Evolutionary conservation across 192 early-diverging fungal genomes (phyloP), one percentile per base, ranked within the genome.

Genomic region (Dimargaris verticillata): DNA sequence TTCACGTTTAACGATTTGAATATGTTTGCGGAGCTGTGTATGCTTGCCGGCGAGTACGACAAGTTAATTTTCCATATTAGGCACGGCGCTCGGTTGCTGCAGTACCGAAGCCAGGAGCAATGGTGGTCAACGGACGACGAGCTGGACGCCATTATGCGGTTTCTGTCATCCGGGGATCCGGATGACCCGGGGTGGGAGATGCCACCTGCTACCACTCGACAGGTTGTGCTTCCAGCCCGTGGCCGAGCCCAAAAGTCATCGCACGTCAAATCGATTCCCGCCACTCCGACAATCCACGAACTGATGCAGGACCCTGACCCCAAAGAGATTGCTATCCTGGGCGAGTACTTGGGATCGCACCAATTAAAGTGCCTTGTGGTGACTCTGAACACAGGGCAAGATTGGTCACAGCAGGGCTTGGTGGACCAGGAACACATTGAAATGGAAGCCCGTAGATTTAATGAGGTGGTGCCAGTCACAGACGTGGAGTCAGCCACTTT

Each of bases 11-110:
- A 68, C 25, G 93, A 94, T 57, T 64, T 99, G 28, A 86, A 91
- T 67, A 88, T 89, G 73, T 67, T 93, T 51, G 81, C 83, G 42
- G 92, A 95, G 62, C 68, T 97, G 14, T 92, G 91, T 58, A 77
- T 95, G 18, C 77, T 88, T 61, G 68, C 76, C 28, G 77, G 78
- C 44, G 87, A 93, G 59, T 92, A 88, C 64, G 83, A 86, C 48
- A 75, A 77, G 48, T 80, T 83, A 5, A 66, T 92, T 0, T 67
- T 71, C 18, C 77, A 81, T 28, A 81, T 95, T 60, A 86, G 89
- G 60, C 74, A 67, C 3, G 88, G 85, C 20, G 67, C 80, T 0
- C 73, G 88, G 28, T 75, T 83, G 48, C 61, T 92, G 2, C 88
- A 91, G 62, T 68, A 77, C 14, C 77, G 89, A 45, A 77, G 78